phyloP scores from a whole-genome alignment of 2,329 filamentous ascomycete species.

The Xylogone sp. region DNA sequence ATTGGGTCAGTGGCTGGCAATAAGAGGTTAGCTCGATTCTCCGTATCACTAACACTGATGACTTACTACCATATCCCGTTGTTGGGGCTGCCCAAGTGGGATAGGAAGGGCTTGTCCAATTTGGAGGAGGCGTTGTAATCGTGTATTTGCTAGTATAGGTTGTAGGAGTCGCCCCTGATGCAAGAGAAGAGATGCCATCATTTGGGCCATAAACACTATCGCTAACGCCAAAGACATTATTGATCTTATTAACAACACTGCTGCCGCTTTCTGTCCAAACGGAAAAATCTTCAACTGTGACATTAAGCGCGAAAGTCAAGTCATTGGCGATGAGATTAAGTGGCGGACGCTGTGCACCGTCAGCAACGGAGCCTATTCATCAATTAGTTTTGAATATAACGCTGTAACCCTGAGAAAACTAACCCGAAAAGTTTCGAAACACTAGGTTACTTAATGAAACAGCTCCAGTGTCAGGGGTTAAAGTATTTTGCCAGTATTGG shows the following conservation, averaged over 20 bases:
- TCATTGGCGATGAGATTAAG: conserved; percentile 30
- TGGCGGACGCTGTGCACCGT: conserved; percentile 25
- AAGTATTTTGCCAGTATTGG: conserved; percentile 22
- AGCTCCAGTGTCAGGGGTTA: conserved; percentile 21
- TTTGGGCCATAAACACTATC: conserved; percentile 23
- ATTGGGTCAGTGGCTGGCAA: conserved; percentile 22
- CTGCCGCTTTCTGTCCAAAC: conserved; percentile 29
- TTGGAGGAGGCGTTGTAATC: conserved; percentile 25
- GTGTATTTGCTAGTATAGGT: conserved; percentile 28
- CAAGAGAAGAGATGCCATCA: conserved; percentile 12
- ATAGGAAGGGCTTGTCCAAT: conserved; percentile 21
- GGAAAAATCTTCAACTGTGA: conserved; percentile 29
- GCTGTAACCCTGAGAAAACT: too few species aligned
- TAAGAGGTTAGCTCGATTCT: background rate
- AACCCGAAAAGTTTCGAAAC: conserved; percentile 29
- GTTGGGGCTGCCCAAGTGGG: conserved; percentile 29
- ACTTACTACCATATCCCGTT: conserved; percentile 29
- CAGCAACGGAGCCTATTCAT: too few species aligned
- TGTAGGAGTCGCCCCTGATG: conserved; percentile 8
- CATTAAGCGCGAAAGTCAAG: conserved; percentile 26
- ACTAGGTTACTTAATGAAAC: conserved; percentile 18
- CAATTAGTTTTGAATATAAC: too few species aligned
- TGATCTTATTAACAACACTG: conserved; percentile 28
- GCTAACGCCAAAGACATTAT: conserved; percentile 30
- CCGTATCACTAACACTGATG: background rate